A percentile compares a stretch with the other conserved stretches of the same genome.
These are phyloP conservation scores for Apium graveolens DNA, from an alignment of 129 eudicot species.

Conservation along the genomic window DNA sequence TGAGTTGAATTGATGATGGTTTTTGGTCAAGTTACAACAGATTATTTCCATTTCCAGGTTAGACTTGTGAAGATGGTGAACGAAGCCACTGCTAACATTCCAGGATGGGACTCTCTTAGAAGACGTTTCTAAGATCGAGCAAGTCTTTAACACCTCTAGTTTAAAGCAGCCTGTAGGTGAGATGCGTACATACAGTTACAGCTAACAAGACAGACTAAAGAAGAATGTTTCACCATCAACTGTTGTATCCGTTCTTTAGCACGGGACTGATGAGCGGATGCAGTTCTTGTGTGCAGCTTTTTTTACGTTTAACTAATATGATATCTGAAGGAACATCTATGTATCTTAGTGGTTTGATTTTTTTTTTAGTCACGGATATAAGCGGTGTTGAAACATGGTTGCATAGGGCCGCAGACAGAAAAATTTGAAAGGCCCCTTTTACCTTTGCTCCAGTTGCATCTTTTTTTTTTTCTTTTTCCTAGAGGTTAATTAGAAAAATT, in stretches of 20 bases:
- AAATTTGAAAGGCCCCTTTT: background rate
- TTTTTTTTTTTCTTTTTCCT: too few species aligned
- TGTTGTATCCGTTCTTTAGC: background rate
- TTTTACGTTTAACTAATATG: background rate
- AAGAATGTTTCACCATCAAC: background rate
- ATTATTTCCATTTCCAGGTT: conserved; percentile 32
- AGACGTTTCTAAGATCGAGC: background rate
- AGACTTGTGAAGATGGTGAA: conserved; percentile 63
- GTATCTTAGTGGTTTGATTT: background rate
- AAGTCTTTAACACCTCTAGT: background rate
- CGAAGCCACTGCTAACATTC: conserved; percentile 64
- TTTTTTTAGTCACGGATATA: background rate
- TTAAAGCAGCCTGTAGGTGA: background rate
- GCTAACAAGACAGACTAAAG: conserved; percentile 4
- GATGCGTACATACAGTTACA: background rate
- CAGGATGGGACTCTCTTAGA: conserved; percentile 43
- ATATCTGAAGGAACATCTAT: background rate
- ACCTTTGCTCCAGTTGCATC: background rate
- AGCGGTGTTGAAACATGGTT: background rate
- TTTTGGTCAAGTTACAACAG: background rate
- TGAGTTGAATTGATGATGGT: background rate
- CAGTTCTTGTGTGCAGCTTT: background rate
- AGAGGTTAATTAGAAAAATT: background rate
- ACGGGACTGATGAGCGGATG: too few species aligned
- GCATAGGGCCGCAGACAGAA: too few species aligned